Evolutionary conservation across 495 filamentous ascomycete species (phyloP).

Genomic region (Pyrenula massariospora): DNA sequence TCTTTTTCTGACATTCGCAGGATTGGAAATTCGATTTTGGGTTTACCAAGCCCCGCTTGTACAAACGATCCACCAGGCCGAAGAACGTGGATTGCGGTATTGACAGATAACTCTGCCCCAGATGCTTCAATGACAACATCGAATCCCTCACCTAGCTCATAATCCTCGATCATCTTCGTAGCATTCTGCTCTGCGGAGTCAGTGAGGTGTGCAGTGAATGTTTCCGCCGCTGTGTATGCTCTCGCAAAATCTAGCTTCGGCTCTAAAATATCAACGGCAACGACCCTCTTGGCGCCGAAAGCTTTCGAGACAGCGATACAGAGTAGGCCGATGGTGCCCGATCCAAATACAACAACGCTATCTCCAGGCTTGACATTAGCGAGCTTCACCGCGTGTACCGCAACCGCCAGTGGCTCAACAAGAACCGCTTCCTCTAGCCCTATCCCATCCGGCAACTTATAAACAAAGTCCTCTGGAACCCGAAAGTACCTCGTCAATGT

Average conservation of each 20-base stretch:
- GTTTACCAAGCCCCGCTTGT: slow-evolving; percentile 73
- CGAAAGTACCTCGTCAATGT: slow-evolving; percentile 69
- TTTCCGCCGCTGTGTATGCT: slow-evolving; percentile 52
- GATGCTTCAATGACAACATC: slow-evolving; percentile 77
- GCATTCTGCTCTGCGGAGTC: slow-evolving; percentile 54
- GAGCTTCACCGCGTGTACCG: slow-evolving; percentile 66
- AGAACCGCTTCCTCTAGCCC: slow-evolving; percentile 73
- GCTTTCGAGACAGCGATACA: slow-evolving; percentile 69
- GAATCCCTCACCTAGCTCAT: slow-evolving; percentile 41
- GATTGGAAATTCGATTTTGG: slow-evolving; percentile 72
- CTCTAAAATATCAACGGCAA: slow-evolving; percentile 66
- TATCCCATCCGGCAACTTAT: slow-evolving; percentile 59
- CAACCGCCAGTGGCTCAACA: slow-evolving; percentile 75
- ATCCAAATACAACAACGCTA: slow-evolving; percentile 70
- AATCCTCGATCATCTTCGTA: slow-evolving; percentile 38
- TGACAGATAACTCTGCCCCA: slow-evolving; percentile 68
- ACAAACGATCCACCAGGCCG: slow-evolving; percentile 68
- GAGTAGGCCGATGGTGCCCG: slow-evolving; percentile 74
- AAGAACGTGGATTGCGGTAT: slow-evolving; percentile 59
- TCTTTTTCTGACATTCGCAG: slow-evolving; percentile 72
- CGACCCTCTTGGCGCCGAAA: slow-evolving; percentile 62
- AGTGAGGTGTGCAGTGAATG: slow-evolving; percentile 41
- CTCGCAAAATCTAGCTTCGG: slow-evolving; percentile 58
- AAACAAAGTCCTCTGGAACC: slow-evolving; percentile 71
- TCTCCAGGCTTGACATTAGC: slow-evolving; percentile 58